Base-by-base conservation (phyloP, 495 filamentous ascomycete species). In the Aspergillus cavernicola region DNA sequence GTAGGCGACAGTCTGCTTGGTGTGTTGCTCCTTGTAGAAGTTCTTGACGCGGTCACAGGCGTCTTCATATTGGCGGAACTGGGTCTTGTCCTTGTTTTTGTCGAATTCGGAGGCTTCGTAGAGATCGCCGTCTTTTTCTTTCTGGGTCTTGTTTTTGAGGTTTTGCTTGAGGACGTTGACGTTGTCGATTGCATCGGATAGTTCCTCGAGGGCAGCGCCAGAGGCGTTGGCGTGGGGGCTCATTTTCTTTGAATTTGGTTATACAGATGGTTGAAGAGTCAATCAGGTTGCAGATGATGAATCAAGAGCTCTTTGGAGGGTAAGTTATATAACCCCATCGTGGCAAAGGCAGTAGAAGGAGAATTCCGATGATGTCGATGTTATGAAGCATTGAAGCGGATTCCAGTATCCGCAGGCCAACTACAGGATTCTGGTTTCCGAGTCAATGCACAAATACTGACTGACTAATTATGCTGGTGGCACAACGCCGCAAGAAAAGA, bases 11-110 rank as follows among this genome's bases (percentile, higher is more conserved):
- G 87, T 93, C 62, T 93, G 88, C 73, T 89, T 89, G 66, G 79
- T 79, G 70, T 93, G 89, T 59, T 92, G 88, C 66, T 91, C 87
- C 26, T 76, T 74, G 77, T 93, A 93, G 73, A 93, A 93, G 75
- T 75, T 76, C 70, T 87, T 87, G 61, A 93, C 87, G 20, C 87
- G 79, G 69, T 87, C 83, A 67, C 85, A 89, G 54, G 88, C 87
- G 20, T 82, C 79, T 44, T 85, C 81, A 72, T 90, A 93, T 61
- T 89, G 85, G 22, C 86, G 80, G 73, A 95, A 95, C 55, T 84
- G 71, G 10, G 84, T 78, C 69, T 92, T 92, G 77, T 93, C 87
- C 59, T 92, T 95, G 26, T 78, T 70, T 50, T 81, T 66, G 68
- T 92, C 86, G 67, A 92, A 91, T 32, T 80, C 67, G 24, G 88